Evolutionary conservation across 2,329 filamentous ascomycete species (phyloP), one percentile per base, ranked within the genome.

Genomic region (Nemania sp.): DNA sequence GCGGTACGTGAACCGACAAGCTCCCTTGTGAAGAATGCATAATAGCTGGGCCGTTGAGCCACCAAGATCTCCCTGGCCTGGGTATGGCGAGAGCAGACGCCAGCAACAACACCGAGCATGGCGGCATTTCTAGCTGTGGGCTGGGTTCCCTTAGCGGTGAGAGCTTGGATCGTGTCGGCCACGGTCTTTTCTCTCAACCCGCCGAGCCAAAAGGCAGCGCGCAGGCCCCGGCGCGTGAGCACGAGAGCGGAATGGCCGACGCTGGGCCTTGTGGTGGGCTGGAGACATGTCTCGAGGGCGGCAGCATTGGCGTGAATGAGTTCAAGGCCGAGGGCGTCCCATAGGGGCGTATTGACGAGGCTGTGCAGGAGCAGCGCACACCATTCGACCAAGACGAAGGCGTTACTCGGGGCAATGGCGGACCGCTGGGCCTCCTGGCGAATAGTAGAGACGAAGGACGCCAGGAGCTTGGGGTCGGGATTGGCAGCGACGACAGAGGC

Each of bases 361-460:
- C 91, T 86, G 75, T 94, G 90, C 73, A 97, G 87, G 58, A 98
- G 82, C 66, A 95, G 80, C 66, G 91, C 92, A 79, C 90, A 93
- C 95, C 95, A 99, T 79, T 97, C 93, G 15, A 96, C 86, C 73
- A 99, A 84, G 56, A 97, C 93, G 78, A 98, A 97, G 5, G 94
- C 92, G 80, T 90, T 97, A 51, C 87, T 88, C 18, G 92, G 83
- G 35, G 95, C 93, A 74, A 98, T 90, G 70, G 89, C 90, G 20
- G 87, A 83, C 79, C 97, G 98, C 70, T 88, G 85, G 15, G 90
- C 88, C 80, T 99, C 95, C 35, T 85, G 82, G 69, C 90, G 88
- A 67, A 98, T 80, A 57, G 87, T 87, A 51, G 86, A 84, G 52
- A 93, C 86, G 66, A 98, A 87, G 1, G 86, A 83, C 45, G 88